Percentiles rank a stretch among this genome's conserved stretches.
Conservation (phyloP, 176 grass and related monocot species). For the Aegilops sharonensis region DNA sequence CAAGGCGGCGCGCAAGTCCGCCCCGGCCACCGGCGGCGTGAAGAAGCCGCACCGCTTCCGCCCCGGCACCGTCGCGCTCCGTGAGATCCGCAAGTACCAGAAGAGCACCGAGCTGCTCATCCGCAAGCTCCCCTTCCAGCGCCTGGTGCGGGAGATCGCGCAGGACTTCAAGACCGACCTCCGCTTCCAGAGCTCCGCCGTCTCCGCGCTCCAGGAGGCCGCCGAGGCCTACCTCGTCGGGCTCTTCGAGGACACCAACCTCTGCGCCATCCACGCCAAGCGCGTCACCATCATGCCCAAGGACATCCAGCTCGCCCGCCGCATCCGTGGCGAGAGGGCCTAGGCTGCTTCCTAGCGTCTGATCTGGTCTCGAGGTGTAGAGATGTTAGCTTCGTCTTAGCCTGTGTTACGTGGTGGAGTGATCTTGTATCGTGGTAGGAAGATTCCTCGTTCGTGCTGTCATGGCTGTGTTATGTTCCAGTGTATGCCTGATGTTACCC, state of each 20-base stretch:
- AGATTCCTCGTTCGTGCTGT: too few relatives aligned
- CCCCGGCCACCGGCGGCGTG: constrained; percentile 56
- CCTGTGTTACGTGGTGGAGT: too few relatives aligned
- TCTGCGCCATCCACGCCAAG: constrained; percentile 80
- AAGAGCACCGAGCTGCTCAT: constrained; percentile 82
- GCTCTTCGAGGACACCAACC: constrained; percentile 75
- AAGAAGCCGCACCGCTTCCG: constrained; percentile 81
- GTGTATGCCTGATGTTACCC: too few relatives aligned
- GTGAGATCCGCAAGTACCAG: constrained; percentile 80
- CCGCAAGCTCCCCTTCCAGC: constrained; percentile 73
- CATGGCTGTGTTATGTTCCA: too few relatives aligned
- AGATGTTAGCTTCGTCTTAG: too few relatives aligned
- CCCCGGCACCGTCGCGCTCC: constrained; percentile 65
- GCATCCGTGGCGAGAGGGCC: too few relatives aligned
- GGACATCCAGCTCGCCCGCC: constrained; percentile 63
- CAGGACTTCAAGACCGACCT: constrained; percentile 80
- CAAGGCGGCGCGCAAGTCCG: constrained; percentile 64
- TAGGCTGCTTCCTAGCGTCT: too few relatives aligned
- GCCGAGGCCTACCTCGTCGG: constrained; percentile 64
- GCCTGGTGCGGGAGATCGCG: constrained; percentile 58
- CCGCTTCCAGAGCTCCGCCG: constrained; percentile 73
- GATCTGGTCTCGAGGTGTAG: too few relatives aligned
- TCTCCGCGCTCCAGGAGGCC: constrained; percentile 65
- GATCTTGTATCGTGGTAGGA: too few relatives aligned
- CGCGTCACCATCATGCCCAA: constrained; percentile 83